Percentiles rank a stretch among this genome's conserved stretches.
phyloP scores from a whole-genome alignment of 1,139 yeast species.

The Casaregolazyma suthepensis region DNA sequence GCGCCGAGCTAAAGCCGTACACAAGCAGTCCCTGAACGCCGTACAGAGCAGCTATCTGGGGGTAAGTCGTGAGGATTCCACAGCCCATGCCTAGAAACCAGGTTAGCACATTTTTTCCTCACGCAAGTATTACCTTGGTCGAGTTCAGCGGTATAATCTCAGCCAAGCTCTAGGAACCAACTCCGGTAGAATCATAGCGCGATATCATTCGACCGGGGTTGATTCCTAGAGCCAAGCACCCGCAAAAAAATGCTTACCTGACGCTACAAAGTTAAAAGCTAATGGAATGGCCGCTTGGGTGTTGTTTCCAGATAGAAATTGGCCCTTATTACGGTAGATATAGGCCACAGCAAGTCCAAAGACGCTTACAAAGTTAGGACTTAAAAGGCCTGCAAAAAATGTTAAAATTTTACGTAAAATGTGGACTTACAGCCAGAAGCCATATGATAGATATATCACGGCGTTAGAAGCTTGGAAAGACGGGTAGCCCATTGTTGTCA shows the following conservation, averaged over 20 bases:
- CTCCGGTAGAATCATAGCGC: background rate
- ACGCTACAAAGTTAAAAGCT: slow-evolving; percentile 79
- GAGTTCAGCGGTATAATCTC: slow-evolving; percentile 80
- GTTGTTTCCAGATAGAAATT: slow-evolving; percentile 70
- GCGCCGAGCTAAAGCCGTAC: slow-evolving; percentile 72
- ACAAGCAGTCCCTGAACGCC: slow-evolving; percentile 87
- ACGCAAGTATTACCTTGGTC: slow-evolving; percentile 88
- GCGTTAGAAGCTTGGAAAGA: slow-evolving; percentile 59
- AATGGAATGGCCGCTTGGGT: slow-evolving; percentile 68
- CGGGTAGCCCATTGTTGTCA: slow-evolving; percentile 26
- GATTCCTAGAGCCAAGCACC: slow-evolving; percentile 11
- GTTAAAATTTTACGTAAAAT: background rate
- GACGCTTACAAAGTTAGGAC: slow-evolving; percentile 13
- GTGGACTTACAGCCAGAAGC: slow-evolving; percentile 42
- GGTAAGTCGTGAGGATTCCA: slow-evolving; percentile 79
- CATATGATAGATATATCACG: slow-evolving; percentile 69
- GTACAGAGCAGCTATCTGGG: slow-evolving; percentile 77
- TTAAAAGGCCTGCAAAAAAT: background rate
- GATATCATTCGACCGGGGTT: background rate
- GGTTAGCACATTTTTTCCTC: slow-evolving; percentile 43
- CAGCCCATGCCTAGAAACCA: slow-evolving; percentile 69
- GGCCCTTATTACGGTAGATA: slow-evolving; percentile 32
- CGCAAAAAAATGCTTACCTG: slow-evolving; percentile 52
- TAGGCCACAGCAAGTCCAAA: slow-evolving; percentile 33
- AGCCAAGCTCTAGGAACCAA: slow-evolving; percentile 36